These are phyloP conservation scores for Tephrocybe sp. DNA, from an alignment of 768 basidiomycete species.

Conservation along the genomic window DNA sequence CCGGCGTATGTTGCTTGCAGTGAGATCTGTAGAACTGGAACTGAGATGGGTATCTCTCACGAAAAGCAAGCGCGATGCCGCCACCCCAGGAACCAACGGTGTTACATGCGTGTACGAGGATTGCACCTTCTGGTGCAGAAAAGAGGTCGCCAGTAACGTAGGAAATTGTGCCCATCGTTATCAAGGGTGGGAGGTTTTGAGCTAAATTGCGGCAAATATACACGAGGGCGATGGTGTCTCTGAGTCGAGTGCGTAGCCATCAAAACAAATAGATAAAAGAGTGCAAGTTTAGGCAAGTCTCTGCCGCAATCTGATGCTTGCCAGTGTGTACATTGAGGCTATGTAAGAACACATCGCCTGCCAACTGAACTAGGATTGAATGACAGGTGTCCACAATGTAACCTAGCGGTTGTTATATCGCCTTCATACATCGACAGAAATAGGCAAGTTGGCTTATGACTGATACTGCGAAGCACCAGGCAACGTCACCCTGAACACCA, in stretches of 20 bases:
- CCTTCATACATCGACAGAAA: too few species aligned
- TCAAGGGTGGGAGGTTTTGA: not conserved
- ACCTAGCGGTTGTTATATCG: too few species aligned
- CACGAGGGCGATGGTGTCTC: too few species aligned
- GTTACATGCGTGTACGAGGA: conserved; percentile 42
- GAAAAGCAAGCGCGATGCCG: conserved; percentile 36
- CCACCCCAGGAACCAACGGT: conserved; percentile 38
- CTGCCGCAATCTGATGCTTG: too few species aligned
- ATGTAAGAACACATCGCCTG: too few species aligned
- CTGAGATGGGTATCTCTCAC: conserved; percentile 30
- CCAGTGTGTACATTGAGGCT: too few species aligned
- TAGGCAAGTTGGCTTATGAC: not conserved
- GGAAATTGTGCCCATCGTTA: conserved; percentile 19
- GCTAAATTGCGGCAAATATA: too few species aligned
- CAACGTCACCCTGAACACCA: conserved; percentile 61
- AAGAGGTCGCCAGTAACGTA: conserved; percentile 36
- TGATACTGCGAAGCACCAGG: conserved; percentile 35
- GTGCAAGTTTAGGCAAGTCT: too few species aligned
- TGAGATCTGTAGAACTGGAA: conserved; percentile 32
- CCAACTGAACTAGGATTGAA: too few species aligned
- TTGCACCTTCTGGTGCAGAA: conserved; percentile 30
- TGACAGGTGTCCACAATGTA: too few species aligned
- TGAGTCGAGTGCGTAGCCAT: too few species aligned
- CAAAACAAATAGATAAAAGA: too few species aligned
- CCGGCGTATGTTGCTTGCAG: conserved; percentile 21